Evolutionary conservation across 192 early-diverging fungal species (phyloP), one percentile per base, ranked within the genome.

Genomic region (Nowakowskiella sp.): DNA sequence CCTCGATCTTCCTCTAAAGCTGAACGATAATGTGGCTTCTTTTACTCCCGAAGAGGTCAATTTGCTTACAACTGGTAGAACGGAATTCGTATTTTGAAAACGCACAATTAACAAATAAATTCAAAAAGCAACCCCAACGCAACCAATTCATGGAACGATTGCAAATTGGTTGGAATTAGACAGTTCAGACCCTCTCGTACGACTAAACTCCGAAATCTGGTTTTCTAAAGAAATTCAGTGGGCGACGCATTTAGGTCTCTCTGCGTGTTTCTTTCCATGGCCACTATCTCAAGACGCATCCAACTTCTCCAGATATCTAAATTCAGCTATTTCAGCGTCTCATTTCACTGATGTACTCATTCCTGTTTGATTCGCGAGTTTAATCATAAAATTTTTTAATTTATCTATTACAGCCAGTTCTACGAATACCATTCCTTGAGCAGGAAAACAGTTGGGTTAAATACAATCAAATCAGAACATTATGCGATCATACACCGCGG

Each of bases 381-480:
- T 13, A 24, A 36, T 22, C 6, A 58, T 16, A 58, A 58, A 8
- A 5, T 27, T 49, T 2, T 23, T 27, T 2, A 31, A 31, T 31
- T 2, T 21, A 31, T 49, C 23, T 51, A 6, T 43, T 44, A 44
- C 50, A 72, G 60, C 30, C 63, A 28, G 8, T 72, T 2, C 72
- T 84, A 21, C 73, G 73, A 10, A 64, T 86, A 8, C 71, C 70
- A 2, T 25, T 78, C 13, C 33, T 49, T 1, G 58, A 58, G 34
- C 61, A 60, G 10, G 32, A 42, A 16, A 19, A 8, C 4, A 65
- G 70, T 6, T 97, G 94, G 94, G 54, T 71, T 43, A 54, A 61
- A 27, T 97, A 92, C 92, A 92, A 90, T 51, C 57, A 62, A 13
- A 44, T 95, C n/a, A 73, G 85, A 13, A 76, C 73, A 29, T 66